Evolutionary conservation across 176 grass and related monocot genomes (phyloP).

Genomic region (Lolium rigidum): DNA sequence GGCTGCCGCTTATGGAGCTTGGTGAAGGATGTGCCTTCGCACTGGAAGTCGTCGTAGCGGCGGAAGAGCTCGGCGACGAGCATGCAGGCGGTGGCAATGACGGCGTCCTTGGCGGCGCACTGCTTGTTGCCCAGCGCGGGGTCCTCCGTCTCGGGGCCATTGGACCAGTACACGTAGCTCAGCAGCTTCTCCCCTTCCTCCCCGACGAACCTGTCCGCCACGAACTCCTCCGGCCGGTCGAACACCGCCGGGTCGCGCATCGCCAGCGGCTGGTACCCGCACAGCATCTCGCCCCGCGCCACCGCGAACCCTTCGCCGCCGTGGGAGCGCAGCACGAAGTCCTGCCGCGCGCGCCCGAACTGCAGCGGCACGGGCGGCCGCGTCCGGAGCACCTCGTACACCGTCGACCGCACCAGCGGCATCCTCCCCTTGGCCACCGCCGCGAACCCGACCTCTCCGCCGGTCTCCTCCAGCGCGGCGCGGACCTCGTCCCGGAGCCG

Average conservation of each 20-base stretch:
- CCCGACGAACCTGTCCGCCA: slow-evolving; percentile 69
- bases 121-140: slow-evolving; percentile 72
- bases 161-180: slow-evolving; percentile 82
- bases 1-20: slow-evolving; percentile 55
- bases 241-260: slow-evolving; percentile 84
- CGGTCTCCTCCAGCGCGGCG: background rate
- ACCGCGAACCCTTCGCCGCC: slow-evolving; percentile 51
- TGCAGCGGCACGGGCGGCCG: slow-evolving; percentile 80
- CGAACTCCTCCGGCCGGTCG: slow-evolving; percentile 68
- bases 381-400: slow-evolving; percentile 83
- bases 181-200: slow-evolving; percentile 57
- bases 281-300: slow-evolving; percentile 70
- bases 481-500: slow-evolving; percentile 59
- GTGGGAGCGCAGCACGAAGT: slow-evolving; percentile 74
- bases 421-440: slow-evolving; percentile 48
- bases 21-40: slow-evolving; percentile 45
- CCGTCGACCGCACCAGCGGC: slow-evolving; percentile 72
- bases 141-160: slow-evolving; percentile 66
- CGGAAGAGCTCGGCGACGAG: slow-evolving; percentile 76
- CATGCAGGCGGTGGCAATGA: slow-evolving; percentile 81
- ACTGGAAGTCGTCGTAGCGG: slow-evolving; percentile 77
- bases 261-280: slow-evolving; percentile 87
- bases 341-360: slow-evolving; percentile 67
- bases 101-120: slow-evolving; percentile 91
- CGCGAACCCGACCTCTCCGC: slow-evolving; percentile 47